A percentile compares a stretch with the other conserved stretches of the same genome.
phyloP scores from a whole-genome alignment of 257 asterid species.

The Salvia rosmarinus region DNA sequence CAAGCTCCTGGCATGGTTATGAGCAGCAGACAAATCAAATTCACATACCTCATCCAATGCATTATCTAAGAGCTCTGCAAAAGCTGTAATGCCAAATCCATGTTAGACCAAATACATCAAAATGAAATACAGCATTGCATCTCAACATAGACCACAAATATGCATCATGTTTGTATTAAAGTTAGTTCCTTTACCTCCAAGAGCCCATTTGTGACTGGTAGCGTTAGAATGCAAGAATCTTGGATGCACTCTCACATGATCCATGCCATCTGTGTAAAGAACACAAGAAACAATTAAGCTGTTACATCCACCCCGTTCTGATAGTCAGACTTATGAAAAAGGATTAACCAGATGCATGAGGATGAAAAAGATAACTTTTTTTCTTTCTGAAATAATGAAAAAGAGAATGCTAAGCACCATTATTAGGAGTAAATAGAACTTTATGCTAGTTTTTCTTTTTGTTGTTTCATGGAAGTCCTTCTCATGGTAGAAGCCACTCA shows the following conservation, averaged over 20 bases:
- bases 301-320: conserved; percentile 14
- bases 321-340: not conserved
- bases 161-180: conserved; percentile 18
- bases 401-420: conserved; percentile 11
- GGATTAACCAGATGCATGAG: conserved; percentile 6
- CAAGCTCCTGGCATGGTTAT: not conserved
- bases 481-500: not conserved
- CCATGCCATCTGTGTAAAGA: conserved; percentile 75
- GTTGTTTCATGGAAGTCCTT: not conserved
- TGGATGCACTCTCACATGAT: conserved; percentile 95
- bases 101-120: conserved; percentile 26
- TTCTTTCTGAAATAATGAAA: too few species aligned
- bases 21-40: conserved; percentile 14
- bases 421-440: conserved; percentile 6
- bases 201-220: conserved; percentile 99
- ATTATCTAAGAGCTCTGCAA: conserved; percentile 96
- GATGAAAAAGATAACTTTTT: not conserved
- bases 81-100: conserved; percentile 59
- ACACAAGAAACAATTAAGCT: conserved; percentile 22
- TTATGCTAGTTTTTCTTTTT: not conserved
- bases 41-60: conserved; percentile 80
- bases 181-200: conserved; percentile 67
- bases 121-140: conserved; percentile 22
- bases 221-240: conserved; percentile 93
- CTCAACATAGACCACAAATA: conserved; percentile 24